A percentile compares a stretch with the other conserved stretches of the same genome.
phyloP scores from a whole-genome alignment of 495 filamentous ascomycete genomes.

The Evernia prunastri region DNA sequence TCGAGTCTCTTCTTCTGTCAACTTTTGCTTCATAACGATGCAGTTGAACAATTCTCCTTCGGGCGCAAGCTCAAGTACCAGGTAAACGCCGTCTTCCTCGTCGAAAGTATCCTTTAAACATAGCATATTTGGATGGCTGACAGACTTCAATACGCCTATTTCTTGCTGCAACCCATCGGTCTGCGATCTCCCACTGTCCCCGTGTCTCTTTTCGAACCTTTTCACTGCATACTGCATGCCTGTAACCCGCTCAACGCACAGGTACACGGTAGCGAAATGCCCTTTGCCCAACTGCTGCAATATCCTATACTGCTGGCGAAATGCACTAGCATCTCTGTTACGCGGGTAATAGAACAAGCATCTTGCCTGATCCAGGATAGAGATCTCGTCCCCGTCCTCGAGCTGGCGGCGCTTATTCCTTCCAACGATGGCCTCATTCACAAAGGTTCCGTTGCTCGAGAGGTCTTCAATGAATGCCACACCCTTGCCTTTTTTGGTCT shows the following conservation, averaged over 20 bases:
- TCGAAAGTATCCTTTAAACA: constrained; percentile 95
- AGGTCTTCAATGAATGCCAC: constrained; percentile 86
- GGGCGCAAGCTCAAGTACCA: constrained; percentile 83
- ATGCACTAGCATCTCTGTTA: constrained; percentile 64
- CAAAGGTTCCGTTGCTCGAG: constrained; percentile 93
- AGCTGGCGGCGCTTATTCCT: constrained; percentile 87
- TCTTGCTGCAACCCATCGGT: constrained; percentile 86
- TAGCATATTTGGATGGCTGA: constrained; percentile 91
- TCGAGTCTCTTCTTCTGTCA: constrained; percentile 75
- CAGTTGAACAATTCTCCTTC: constrained; percentile 94
- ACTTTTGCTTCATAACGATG: constrained; percentile 80
- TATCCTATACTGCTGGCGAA: constrained; percentile 78
- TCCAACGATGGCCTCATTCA: constrained; percentile 86
- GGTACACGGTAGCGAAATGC: constrained; percentile 91
- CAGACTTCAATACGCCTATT: constrained; percentile 90
- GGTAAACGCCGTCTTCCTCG: constrained; percentile 82
- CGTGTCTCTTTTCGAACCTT: constrained; percentile 75
- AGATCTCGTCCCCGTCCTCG: constrained; percentile 81
- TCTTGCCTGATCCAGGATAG: constrained; percentile 70
- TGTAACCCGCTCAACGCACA: constrained; percentile 78
- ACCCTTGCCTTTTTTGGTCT: constrained; percentile 71
- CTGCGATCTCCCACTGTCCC: constrained; percentile 73
- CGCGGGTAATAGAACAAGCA: constrained; percentile 85
- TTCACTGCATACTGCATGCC: constrained; percentile 88
- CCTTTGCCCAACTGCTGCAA: constrained; percentile 88